Evolutionary conservation across 257 asterid species (phyloP).

Genomic region (Parsonsia alboflavescens): DNA sequence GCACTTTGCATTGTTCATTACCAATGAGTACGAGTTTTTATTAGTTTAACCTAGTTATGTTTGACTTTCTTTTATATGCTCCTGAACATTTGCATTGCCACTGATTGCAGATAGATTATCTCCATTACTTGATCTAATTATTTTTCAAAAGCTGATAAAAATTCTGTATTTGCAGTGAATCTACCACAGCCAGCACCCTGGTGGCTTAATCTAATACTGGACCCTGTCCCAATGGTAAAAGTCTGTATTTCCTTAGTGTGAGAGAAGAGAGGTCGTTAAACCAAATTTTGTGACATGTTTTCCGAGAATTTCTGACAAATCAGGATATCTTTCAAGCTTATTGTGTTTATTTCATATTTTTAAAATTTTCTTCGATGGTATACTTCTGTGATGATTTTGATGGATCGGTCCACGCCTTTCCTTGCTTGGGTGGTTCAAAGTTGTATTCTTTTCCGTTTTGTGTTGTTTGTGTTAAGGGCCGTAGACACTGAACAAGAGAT

Average conservation of each 20-base stretch:
- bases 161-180: constrained; percentile 25
- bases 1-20: no score
- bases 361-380: background rate
- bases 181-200: constrained; percentile 39
- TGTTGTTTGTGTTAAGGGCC: no score
- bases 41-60: background rate
- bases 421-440: background rate
- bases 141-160: constrained; percentile 3
- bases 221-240: background rate
- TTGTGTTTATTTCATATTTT: background rate
- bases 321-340: background rate
- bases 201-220: constrained; percentile 26
- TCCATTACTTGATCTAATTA: background rate
- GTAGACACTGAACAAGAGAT: no score
- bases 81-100: background rate
- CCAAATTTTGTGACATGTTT: constrained; percentile 19
- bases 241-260: constrained; percentile 7
- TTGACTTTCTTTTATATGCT: background rate
- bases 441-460: background rate
- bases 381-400: background rate
- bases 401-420: background rate
- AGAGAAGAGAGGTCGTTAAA: constrained; percentile 3
- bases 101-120: background rate
- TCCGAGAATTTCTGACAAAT: background rate
- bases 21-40: no score